These are phyloP conservation scores for Austroboletus novae-zelandiae DNA, from an alignment of 1,284 basidiomycete genomes.

Conservation along the genomic window DNA sequence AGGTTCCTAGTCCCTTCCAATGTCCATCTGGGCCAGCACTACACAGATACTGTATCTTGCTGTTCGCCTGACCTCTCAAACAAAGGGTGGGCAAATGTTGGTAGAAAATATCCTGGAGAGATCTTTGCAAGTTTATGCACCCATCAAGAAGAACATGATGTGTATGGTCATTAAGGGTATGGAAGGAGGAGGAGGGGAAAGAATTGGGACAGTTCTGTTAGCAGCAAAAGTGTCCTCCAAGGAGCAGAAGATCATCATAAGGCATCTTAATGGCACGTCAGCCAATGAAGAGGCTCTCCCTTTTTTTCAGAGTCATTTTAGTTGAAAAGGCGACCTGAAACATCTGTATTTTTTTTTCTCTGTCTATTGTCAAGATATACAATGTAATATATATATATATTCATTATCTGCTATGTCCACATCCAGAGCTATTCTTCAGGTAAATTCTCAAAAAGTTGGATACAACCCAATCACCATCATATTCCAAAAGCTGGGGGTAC, in stretches of 20 bases:
- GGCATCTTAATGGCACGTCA: neutral
- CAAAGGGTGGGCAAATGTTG: too few relatives aligned
- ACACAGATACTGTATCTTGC: neutral
- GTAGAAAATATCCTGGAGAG: neutral
- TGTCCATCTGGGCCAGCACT: neutral
- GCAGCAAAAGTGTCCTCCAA: neutral
- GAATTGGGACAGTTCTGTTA: too few relatives aligned
- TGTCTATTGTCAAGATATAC: too few relatives aligned
- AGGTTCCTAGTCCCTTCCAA: neutral
- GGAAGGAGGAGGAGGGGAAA: neutral
- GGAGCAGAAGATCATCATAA: neutral
- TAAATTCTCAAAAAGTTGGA: conserved; percentile 7
- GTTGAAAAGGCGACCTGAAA: neutral
- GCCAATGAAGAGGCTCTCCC: neutral
- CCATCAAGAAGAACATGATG: neutral
- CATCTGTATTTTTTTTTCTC: too few relatives aligned
- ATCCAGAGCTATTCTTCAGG: conserved; percentile 5
- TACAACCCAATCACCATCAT: conserved; percentile 3
- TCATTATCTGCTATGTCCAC: too few relatives aligned
- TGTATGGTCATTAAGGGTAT: conserved; percentile 1
- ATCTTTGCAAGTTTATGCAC: too few relatives aligned
- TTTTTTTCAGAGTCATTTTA: neutral
- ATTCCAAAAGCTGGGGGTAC: too few relatives aligned
- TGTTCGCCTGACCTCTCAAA: neutral
- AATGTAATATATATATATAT: too few relatives aligned